A percentile compares a stretch with the other conserved stretches of the same genome.
These are phyloP conservation scores for Macaranga tanarius DNA, from an alignment of 441 rosid species.

Conservation along the genomic window DNA sequence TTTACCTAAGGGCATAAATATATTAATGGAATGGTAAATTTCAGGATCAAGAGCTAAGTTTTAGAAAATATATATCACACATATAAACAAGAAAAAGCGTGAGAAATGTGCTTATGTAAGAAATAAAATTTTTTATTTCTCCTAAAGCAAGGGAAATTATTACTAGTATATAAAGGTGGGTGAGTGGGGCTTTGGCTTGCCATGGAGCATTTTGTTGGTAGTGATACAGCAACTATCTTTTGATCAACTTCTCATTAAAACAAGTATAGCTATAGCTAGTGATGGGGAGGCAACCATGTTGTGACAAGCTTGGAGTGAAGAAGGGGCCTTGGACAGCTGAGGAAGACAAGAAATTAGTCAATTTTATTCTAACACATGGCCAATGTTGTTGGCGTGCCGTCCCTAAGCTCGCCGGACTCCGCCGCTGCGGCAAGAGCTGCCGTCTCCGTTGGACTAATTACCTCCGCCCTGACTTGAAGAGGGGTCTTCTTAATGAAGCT, in stretches of 20 bases:
- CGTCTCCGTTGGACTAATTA: conserved; percentile 94
- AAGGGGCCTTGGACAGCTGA: conserved; percentile 97
- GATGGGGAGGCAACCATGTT: conserved; percentile 98
- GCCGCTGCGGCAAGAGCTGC: conserved; percentile 94
- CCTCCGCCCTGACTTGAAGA: conserved; percentile 88
- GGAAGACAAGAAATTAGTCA: conserved; percentile 74
- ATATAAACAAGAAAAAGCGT: conserved; percentile 18
- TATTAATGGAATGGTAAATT: neutral
- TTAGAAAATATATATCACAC: conserved; percentile 29
- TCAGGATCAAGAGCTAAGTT: neutral
- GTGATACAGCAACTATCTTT: neutral
- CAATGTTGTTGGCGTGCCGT: conserved; percentile 93
- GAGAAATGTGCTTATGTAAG: neutral
- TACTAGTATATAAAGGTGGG: conserved; percentile 43
- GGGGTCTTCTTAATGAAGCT: conserved; percentile 81
- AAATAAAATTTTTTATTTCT: neutral
- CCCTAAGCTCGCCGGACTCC: conserved; percentile 77
- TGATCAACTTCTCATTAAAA: neutral
- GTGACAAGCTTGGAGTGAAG: conserved; percentile 84
- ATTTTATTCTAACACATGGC: conserved; percentile 68
- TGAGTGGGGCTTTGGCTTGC: conserved; percentile 27
- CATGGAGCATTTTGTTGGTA: neutral
- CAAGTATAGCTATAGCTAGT: neutral
- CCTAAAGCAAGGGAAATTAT: conserved; percentile 23
- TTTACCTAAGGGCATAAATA: too few species aligned